Conservation (phyloP, 305 asterid species). For the Euphrasia arctica region DNA sequence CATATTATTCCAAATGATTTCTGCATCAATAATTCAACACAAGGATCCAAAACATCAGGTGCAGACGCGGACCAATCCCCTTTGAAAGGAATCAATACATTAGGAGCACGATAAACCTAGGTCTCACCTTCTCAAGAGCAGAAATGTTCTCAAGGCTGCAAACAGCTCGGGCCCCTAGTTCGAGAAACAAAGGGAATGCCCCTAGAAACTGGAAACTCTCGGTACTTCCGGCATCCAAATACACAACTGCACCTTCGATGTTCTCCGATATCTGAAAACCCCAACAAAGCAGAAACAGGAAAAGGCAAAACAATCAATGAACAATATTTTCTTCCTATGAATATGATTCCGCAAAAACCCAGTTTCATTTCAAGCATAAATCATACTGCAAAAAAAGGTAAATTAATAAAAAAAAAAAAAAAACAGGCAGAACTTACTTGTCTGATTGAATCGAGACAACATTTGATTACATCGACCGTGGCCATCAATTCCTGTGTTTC, state of each 20-base stretch:
- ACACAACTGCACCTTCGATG: slow-evolving; percentile 67
- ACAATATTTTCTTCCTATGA: slow-evolving; percentile 9
- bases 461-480: slow-evolving; percentile 75
- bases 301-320: not conserved
- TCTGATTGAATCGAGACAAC: slow-evolving; percentile 82
- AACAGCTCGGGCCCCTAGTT: slow-evolving; percentile 81
- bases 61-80: not conserved
- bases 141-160: slow-evolving; percentile 87
- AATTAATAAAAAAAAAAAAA: not conserved
- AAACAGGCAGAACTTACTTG: slow-evolving; percentile 42
- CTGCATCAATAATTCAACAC: not conserved
- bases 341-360: slow-evolving; percentile 14
- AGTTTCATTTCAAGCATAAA: slow-evolving; percentile 16
- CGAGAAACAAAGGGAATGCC: slow-evolving; percentile 75
- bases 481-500: slow-evolving; percentile 41
- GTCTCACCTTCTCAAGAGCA: slow-evolving; percentile 65
- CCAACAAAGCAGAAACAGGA: not conserved
- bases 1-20: slow-evolving; percentile 9
- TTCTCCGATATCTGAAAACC: slow-evolving; percentile 69
- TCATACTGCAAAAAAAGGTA: not conserved
- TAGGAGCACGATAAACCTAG: not conserved
- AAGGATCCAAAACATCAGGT: slow-evolving; percentile 1
- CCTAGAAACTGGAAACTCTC: slow-evolving; percentile 88
- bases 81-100: not conserved
- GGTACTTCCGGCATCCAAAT: slow-evolving; percentile 90